Base-by-base conservation (phyloP, 139 green algal genomes). In the Pleodorina starrii region DNA sequence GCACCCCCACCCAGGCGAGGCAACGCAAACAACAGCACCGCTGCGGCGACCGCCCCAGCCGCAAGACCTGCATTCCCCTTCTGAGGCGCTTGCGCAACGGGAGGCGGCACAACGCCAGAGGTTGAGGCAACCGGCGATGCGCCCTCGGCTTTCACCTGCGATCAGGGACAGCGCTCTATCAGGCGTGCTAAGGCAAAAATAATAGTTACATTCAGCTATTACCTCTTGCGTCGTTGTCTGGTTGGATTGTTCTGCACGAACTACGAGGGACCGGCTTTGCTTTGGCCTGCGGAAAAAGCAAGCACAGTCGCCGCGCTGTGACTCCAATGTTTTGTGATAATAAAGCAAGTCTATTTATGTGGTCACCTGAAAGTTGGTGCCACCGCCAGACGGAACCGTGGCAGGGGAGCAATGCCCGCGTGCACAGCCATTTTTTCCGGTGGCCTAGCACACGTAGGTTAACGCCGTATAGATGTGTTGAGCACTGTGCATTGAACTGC, bases 11-110 rank as follows among this genome's bases (percentile, higher is more conserved):
- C 43, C 40, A 97, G 40, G 10, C 94, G 86, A 0, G 79, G 92
- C 16, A 90, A 90, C 4, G 95, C 59, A 73, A 98, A 97, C 5
- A 96, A 59, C 12, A 83, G 91, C 17, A 94, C 90, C 0, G 95
- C 95, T 32, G 94, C 51, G 3, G 89, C 94, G 0, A 96, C 91
- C 16, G 95, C 94, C 5, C 89, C 94, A 10, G 90, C 89, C 23
- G 95, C 95, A 25, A 97, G 81, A 6, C 82, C 82, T 0, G 79
- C 54, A 43, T 86, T 86, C 9, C 79, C 78, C 21, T 35, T 57
- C 6, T 17, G 10, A 38, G 63, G 29, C 5, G 44, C 40, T 27
- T 38, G n/a, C 25, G 42, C 27, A 21, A 25, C 25, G 29, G 74
- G 43, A 32, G 43, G 72, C 0, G 25, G 23, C 10, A 40, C 29